Base-by-base conservation (phyloP, 2,329 filamentous ascomycete species). In the Fusarium liriodendri region DNA sequence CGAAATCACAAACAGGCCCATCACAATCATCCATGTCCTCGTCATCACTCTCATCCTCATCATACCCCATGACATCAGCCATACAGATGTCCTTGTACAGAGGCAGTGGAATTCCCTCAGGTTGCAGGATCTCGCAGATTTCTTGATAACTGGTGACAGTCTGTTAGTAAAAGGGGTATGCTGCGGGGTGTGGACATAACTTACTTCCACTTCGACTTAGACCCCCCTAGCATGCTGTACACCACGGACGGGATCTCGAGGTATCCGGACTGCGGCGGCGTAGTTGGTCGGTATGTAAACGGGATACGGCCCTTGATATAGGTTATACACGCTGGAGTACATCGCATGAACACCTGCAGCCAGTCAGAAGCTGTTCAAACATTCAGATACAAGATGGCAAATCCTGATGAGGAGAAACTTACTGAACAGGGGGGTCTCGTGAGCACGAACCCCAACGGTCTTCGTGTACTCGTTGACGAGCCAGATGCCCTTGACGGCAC, bases 351-450 rank as follows among this genome's bases (percentile, higher is more conserved):
- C 18, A 73, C 22, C 32, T 67, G 35, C 27, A 75, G 38, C 32
- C 60, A 73, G 4, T 45, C 18, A 32, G 47, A 40, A 55, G 50
- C 72, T 75, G 27, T 20, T 27, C 66, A 6, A 27, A 32, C 16
- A 22, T n/a, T 37, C 16, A 58, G 55, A 55, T 27, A 37, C 22
- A n/a, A 4, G 45, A 10, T 18, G 5, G 6, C 7, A 10, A 5
- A 52, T 52, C 25, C 4, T 4, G 10, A 29, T 29, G 42, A 13
- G 45, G 20, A 25, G 14, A 38, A 25, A 54, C 70, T 58, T 64
- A 69, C 70, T 50, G 47, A 73, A 57, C 16, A 75, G 40, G 29
- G 70, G 73, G n/a, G 71, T 64, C 50, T 71, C 73, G 13, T 73
- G 55, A 25, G 73, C 73, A 25, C 73, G 67, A 38, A 38, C 52